These are phyloP conservation scores for Noccaea caerulescens DNA, from an alignment of 345 rosid genomes.

Conservation along the genomic window DNA sequence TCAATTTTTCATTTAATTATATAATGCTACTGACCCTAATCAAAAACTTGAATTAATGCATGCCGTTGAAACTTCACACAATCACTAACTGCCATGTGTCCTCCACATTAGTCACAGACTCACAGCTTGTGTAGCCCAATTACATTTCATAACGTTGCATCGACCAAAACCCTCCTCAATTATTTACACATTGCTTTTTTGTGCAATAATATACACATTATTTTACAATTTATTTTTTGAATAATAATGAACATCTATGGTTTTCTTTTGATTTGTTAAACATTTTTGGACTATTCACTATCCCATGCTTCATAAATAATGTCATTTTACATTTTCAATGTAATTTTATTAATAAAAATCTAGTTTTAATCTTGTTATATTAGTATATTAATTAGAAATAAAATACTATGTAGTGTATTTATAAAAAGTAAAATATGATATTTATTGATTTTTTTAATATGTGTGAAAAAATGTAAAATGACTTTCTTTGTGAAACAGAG, in stretches of 20 bases:
- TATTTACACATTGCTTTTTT: neutral
- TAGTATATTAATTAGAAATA: too few species aligned
- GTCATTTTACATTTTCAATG: too few species aligned
- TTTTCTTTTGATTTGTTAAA: too few species aligned
- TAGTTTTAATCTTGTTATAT: too few species aligned
- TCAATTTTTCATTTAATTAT: conserved; percentile 9
- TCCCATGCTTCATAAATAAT: too few species aligned
- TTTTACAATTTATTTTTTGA: neutral
- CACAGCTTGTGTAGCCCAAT: neutral
- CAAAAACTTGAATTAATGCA: conserved; percentile 10
- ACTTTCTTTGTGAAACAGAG: too few species aligned
- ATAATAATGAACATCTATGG: neutral
- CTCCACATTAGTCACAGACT: neutral
- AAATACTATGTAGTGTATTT: too few species aligned
- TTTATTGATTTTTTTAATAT: too few species aligned
- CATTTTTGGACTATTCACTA: too few species aligned
- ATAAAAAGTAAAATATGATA: too few species aligned
- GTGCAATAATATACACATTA: neutral
- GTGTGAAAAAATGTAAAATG: too few species aligned
- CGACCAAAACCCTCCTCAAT: neutral
- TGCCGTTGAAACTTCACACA: conserved; percentile 5
- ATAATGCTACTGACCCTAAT: conserved; percentile 13
- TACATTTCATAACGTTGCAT: neutral
- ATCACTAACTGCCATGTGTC: conserved; percentile 20
- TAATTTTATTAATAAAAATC: too few species aligned